Base-by-base conservation (phyloP, 768 basidiomycete species). In the Pleurotus cornucopiae region DNA sequence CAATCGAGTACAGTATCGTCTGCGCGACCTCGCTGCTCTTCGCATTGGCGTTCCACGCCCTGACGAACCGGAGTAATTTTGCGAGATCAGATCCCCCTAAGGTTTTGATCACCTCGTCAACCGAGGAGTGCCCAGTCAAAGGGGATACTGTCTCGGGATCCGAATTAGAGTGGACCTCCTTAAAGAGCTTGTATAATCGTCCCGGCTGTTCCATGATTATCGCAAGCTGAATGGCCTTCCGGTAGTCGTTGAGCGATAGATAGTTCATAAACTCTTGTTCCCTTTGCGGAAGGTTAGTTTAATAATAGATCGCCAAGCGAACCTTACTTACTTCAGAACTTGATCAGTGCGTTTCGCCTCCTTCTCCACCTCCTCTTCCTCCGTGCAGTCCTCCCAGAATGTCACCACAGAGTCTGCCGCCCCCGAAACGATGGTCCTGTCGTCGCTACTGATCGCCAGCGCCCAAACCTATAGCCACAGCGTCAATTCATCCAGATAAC, bases 191-290 rank as follows among this genome's bases (percentile, higher is more conserved):
- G 47, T 93, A 75, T 9, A 98, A 78, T 23, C 92, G 84, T 20
- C 93, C 92, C 7, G 96, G 97, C 64, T 98, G 96, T 57, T 88
- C 83, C 87, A 98, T 95, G 1, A 88, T 83, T 56, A 99, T 79
- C 5, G 96, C 95, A 44, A 98, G 83, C 61, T 92, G 78, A 63
- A 98, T 93, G 1, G 97, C 97, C 65, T 84, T 85, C 55, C 83
- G 85, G 71, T 97, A 98, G 69, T 98, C 94, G 57, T 89, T 84
- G 61, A 97, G 71, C 11, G 85, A 78, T 55, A 98, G 73, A 64
- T 91, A 98, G 68, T 98, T 98, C 62, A 84, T 73, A 69, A 95
- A 95, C 65, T 98, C 94, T 80, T 99, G 97, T 67, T 98, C 94
- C 67, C 95, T 98, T 34, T 34, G 30, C 7, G 30, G 44, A n/a